Evolutionary conservation across 768 basidiomycete genomes (phyloP).

Genomic region (Lentinula guzmanii): DNA sequence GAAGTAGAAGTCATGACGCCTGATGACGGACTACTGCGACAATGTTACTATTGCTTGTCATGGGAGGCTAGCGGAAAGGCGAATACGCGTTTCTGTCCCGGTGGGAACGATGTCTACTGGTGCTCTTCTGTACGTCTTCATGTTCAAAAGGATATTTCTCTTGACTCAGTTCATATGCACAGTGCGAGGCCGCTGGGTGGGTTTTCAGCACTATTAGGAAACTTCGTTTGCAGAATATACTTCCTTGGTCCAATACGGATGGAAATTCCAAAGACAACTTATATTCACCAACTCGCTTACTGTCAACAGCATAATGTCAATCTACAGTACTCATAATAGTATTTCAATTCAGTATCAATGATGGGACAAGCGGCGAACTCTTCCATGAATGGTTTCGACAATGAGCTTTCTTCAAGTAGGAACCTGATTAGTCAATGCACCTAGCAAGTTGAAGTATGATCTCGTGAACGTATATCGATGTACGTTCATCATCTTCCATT

Average conservation of each 20-base stretch:
- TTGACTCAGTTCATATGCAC: background rate
- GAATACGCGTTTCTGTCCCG: background rate
- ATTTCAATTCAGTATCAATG: too few relatives aligned
- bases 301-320: background rate
- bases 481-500: background rate
- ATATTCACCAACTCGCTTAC: background rate
- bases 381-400: too few relatives aligned
- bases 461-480: background rate
- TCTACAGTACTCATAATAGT: background rate
- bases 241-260: conserved; percentile 1
- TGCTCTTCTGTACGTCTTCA: background rate
- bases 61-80: background rate
- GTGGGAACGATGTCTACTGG: conserved; percentile 1
- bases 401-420: too few relatives aligned
- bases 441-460: background rate
- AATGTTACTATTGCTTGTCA: conserved; percentile 4
- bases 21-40: background rate
- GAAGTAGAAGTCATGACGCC: conserved; percentile 3
- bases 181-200: conserved; percentile 1
- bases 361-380: too few relatives aligned
- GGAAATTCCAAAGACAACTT: background rate
- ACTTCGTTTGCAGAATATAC: background rate
- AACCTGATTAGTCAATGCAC: too few relatives aligned
- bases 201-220: background rate
- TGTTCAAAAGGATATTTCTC: too few relatives aligned